Evolutionary conservation across 805 yeast species (phyloP).

Genomic region (Starmerella floricola): DNA sequence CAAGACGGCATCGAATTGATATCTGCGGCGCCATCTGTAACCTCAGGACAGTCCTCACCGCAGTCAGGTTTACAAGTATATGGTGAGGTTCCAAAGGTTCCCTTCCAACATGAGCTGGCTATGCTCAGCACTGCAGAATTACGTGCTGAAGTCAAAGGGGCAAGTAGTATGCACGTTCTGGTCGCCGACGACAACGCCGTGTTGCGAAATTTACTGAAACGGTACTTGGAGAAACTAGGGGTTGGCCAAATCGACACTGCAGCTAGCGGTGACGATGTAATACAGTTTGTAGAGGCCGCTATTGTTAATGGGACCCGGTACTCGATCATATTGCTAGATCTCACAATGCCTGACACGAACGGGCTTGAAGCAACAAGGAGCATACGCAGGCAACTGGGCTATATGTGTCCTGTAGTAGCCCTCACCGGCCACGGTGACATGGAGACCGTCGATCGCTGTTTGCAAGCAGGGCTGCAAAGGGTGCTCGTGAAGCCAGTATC

Average conservation of each 20-base stretch:
- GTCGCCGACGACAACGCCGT: conserved; percentile 87
- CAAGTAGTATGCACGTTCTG: conserved; percentile 35
- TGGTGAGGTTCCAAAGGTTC: too few relatives aligned
- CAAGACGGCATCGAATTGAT: too few relatives aligned
- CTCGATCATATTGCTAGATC: conserved; percentile 26
- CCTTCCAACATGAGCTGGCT: too few relatives aligned
- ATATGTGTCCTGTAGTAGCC: conserved; percentile 73
- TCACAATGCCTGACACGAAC: conserved; percentile 25
- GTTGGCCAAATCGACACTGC: conserved; percentile 59
- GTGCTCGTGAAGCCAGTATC: conserved; percentile 81
- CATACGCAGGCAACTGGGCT: conserved; percentile 52
- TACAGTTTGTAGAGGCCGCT: conserved; percentile 48
- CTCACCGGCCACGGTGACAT: conserved; percentile 88
- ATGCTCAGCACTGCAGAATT: neutral
- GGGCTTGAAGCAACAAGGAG: conserved; percentile 29
- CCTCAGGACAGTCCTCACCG: too few relatives aligned
- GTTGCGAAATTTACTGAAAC: conserved; percentile 78
- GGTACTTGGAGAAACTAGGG: conserved; percentile 77
- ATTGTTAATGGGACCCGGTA: conserved; percentile 29
- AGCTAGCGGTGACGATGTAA: conserved; percentile 78
- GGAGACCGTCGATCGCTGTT: conserved; percentile 65
- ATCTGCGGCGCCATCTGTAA: too few relatives aligned
- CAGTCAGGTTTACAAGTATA: too few relatives aligned
- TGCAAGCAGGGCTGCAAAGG: conserved; percentile 75
- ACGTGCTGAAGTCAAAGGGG: neutral